Percentiles rank a stretch among this genome's conserved stretches.
Conservation (phyloP, 208 protist species). For the Acanthamoeba lenticulata region DNA sequence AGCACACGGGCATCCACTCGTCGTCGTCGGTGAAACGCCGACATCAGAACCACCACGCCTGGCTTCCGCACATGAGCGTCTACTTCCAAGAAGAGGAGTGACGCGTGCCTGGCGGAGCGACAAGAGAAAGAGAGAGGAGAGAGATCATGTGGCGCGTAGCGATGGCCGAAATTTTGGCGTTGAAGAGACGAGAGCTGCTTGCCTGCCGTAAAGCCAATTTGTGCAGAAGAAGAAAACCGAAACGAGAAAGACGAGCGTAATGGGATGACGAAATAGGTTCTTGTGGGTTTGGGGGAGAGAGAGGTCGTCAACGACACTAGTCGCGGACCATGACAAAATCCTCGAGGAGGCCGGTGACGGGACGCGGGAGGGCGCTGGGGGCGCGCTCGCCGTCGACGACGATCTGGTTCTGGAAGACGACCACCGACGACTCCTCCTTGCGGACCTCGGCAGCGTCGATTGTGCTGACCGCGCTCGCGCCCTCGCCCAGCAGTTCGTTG, state of each 20-base stretch:
- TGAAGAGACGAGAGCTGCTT: too few relatives aligned
- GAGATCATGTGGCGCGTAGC: too few relatives aligned
- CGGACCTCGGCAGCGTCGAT: background rate
- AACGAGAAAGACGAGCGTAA: too few relatives aligned
- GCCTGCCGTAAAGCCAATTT: too few relatives aligned
- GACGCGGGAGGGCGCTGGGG: background rate
- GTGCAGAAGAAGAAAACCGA: too few relatives aligned
- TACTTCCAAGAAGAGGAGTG: conserved; percentile 5
- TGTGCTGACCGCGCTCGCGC: too few relatives aligned
- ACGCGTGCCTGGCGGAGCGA: too few relatives aligned
- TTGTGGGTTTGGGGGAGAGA: too few relatives aligned
- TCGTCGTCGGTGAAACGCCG: background rate
- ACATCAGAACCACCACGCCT: background rate
- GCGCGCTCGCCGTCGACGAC: background rate
- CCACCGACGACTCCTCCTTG: background rate
- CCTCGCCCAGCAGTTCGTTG: background rate
- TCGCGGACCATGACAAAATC: background rate
- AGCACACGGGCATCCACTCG: conserved; percentile 26
- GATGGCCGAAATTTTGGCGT: too few relatives aligned
- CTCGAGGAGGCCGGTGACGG: background rate
- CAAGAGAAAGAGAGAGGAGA: too few relatives aligned
- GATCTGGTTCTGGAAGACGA: conserved; percentile 12
- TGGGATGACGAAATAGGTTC: too few relatives aligned
- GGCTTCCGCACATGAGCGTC: conserved; percentile 15
- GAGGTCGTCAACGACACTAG: too few relatives aligned